Evolutionary conservation across 2,329 filamentous ascomycete species (phyloP), one percentile per base, ranked within the genome.

Genomic region (Botrytis elliptica): DNA sequence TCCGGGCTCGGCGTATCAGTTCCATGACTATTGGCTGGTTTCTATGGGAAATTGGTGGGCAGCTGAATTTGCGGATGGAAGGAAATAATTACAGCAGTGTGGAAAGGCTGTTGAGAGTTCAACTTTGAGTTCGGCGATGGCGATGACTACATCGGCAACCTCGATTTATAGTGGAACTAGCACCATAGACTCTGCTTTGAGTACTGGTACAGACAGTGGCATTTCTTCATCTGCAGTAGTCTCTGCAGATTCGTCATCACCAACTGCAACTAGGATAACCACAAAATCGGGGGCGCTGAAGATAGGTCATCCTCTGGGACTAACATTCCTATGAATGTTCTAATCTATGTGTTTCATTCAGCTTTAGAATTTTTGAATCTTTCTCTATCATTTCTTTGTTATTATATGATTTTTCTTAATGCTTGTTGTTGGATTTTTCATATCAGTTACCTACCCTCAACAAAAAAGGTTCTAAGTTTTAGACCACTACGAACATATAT

Each of bases 11-110:
- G 29, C 29, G 29, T 29, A 29, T 29, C 29, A 29, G 29, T 29
- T 29, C 29, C 29, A 29, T 29, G 1, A 29, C 29, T 29, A 29
- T 29, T 29, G 29, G 29, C 29, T 29, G 29, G 29, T 29, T 29
- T 29, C 29, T 29, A 29, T 29, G 29, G 77, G 77, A 1, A 69
- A 74, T 49, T 82, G 75, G 70, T 82, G 79, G 79, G 75, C 77
- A 64, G 72, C 72, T 5, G 76, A 75, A 5, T 81, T 77, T 74
- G 74, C 75, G 1, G 74, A 75, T 59, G 80, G 80, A 33, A 81
- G 78, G 78, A 70, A 78, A 36, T 78, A 52, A 29, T 29, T 73
- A 29, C 62, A 73, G 42, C 55, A 64, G 7, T 75, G 75, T 69
- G 71, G 57, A n/a, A 42, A 36, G n/a, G 72, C 33, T 16, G 29